Evolutionary conservation across 345 rosid genomes (phyloP), one percentile per base, ranked within the genome.

Genomic region (Nephelium lappaceum): DNA sequence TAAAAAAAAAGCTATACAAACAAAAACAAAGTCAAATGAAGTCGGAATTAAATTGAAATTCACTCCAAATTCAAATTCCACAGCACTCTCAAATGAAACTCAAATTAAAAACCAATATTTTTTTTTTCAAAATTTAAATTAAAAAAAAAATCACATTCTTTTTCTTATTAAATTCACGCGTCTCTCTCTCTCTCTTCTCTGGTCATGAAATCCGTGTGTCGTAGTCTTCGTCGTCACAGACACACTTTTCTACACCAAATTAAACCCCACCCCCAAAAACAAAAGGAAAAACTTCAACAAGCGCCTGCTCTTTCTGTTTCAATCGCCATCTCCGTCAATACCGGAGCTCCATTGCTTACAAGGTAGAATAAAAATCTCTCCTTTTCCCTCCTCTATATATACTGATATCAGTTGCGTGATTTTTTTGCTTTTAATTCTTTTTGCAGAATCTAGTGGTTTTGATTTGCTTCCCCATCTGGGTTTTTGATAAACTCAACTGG

Each of bases 21-120:
- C 51, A 45, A 45, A 45, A 45, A 80, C 70, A 82, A 67, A 79
- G 85, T 77, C 78, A 88, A 92, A 91, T 88, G 88, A 76, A 82
- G 99, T 90, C 98, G 98, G 97, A 90, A 93, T 90, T 84, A 89
- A 85, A 88, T 86, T 83, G 80, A 91, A 86, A 87, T 90, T 76
- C 83, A 75, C 21, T 23, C 80, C 41, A 87, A 82, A 87, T 88
- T 79, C 88, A 87, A 81, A 83, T 87, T 51, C 64, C 63, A 75
- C 71, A 24, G 70, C 73, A 71, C 74, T 72, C 45, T 63, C 60
- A 23, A 2, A 11, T 6, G 14, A 8, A n/a, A 15, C 8, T 9
- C 9, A 49, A 51, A 39, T 61, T 38, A 41, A 21, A 73, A 45
- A 45, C 8, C 8, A 31, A 2, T 21, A 58, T 69, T 74, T 14